A percentile compares a stretch with the other conserved stretches of the same genome.
These are phyloP conservation scores for Rugonectria rugulosa DNA, from an alignment of 2,329 filamentous ascomycete species.

Conservation along the genomic window DNA sequence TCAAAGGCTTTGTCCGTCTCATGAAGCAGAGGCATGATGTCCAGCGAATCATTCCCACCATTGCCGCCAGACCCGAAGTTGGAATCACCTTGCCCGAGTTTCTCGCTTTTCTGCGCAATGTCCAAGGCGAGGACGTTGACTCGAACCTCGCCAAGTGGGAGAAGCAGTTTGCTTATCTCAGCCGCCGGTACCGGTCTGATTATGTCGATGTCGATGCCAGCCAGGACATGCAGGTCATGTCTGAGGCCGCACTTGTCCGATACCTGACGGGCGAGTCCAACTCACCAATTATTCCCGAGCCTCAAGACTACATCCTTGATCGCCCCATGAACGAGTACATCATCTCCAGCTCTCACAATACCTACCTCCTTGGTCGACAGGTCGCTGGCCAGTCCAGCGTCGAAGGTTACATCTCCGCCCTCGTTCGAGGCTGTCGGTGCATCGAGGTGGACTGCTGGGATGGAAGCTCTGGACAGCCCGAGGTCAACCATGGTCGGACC, in stretches of 20 bases:
- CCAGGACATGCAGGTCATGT: constrained; percentile 67
- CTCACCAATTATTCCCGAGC: constrained; percentile 67
- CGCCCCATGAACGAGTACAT: constrained; percentile 95
- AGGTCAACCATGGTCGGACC: constrained; percentile 90
- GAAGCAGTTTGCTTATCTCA: constrained; percentile 73
- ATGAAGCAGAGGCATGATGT: constrained; percentile 89
- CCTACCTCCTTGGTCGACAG: constrained; percentile 91
- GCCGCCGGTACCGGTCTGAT: constrained; percentile 63
- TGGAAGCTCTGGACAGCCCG: constrained; percentile 83
- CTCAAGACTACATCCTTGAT: constrained; percentile 72
- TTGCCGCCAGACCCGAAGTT: constrained; percentile 64
- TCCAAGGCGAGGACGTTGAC: constrained; percentile 80
- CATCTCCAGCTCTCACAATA: constrained; percentile 98
- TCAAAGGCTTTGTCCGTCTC: constrained; percentile 81
- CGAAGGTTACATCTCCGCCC: constrained; percentile 90
- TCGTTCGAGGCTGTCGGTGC: constrained; percentile 90
- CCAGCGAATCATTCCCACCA: constrained; percentile 71
- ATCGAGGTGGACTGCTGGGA: constrained; percentile 99
- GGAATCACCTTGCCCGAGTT: constrained; percentile 80
- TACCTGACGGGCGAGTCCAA: constrained; percentile 81
- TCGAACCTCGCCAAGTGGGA: constrained; percentile 73
- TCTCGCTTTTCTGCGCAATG: constrained; percentile 73
- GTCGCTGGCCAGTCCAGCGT: constrained; percentile 90
- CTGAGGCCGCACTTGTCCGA: constrained; percentile 77
- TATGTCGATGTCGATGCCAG: constrained; percentile 53